Base-by-base conservation (phyloP, 768 basidiomycete genomes). In the Suillus spraguei region DNA sequence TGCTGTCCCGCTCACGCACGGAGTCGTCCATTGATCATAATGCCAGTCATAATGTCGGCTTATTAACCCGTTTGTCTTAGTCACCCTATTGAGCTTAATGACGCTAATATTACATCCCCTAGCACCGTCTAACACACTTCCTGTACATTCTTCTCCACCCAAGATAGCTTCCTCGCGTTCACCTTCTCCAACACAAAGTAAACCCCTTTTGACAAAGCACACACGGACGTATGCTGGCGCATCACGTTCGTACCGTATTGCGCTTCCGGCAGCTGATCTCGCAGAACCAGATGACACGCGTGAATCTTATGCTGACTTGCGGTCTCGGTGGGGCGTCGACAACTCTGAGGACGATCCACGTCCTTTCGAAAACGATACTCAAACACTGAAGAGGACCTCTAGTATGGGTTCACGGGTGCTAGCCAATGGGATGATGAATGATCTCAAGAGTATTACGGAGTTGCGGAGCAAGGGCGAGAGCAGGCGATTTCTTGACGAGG, bases 261-360 rank as follows among this genome's bases (percentile, higher is more conserved):
- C 85, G 20, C 73, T 92, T 11, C 85, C 88, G 13, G 77, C 81
- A 9, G 85, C 84, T 32, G 83, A 86, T 28, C 84, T 84, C 55
- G 74, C 82, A 20, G 77, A 79, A 14, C 55, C 55, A 20, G 55
- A 58, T 11, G 55, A 58, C 38, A 74, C 77, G 13, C 84, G 85
- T n/a, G 92, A 94, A 69, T 91, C 91, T 0, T 94, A 94, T 67
- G 77, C 85, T 14, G 86, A 89, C 59, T 74, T 94, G 54, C 87
- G 93, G 16, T 77, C 79, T n/a, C 83, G 92, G 22, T 93, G 89
- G 89, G 92, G 92, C 3, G 88, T 94, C 0, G 92, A 94, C 70
- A 81, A 85, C 41, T 88, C 89, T 1, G 92, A 92, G 69, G 89
- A 91, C 66, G 90, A 91, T 63, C 85, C 84, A 17, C 82, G 78